Base-by-base conservation (phyloP, 257 asterid species). In the Dorcoceras hygrometricum region DNA sequence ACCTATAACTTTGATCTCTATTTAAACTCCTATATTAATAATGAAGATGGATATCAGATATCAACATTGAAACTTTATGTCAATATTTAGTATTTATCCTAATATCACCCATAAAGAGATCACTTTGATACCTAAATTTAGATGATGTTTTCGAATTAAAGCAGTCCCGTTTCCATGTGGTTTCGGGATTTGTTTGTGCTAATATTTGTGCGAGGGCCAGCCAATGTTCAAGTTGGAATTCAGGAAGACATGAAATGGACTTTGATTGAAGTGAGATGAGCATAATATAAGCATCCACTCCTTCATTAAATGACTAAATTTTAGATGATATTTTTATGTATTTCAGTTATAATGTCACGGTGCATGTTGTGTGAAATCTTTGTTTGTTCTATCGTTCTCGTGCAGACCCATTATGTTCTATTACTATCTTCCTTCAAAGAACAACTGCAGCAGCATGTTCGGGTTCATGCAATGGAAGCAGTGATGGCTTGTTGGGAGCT, bases 401-500 rank as follows among this genome's bases (percentile, higher is more conserved):
- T 79, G 81, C 51, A 93, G 99, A 93, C 99, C 2, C 95, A 93
- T 76, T 93, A 93, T 67, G 96, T 93, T 70, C 86, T 93, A 27
- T 77, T 93, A 82, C 96, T 93, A 25, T 90, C 97, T 61, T 86
- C 96, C 63, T 93, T 93, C 71, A 93, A 93, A 93, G 99, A 93
- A 55, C 99, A 93, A 79, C 88, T 93, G 76, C 99, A 93, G 61
- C 99, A 93, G 58, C 99, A 93, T 50, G 99, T 93, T 19, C 91
- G 99, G 0, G 97, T 93, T 64, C 99, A 93, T 83, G 99, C 99
- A 57, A 90, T 93, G 99, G 99, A 93, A 88, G 97, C 99, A 27
- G 99, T 93, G 85, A 93, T 90, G 99, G 97, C 97, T 75, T 93
- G 99, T 78, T 93, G 99, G 99, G 99, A 93, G 85, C 96, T 93